Percentiles rank a stretch among this genome's conserved stretches.
Evolutionary conservation across 805 yeast species (phyloP).

Genomic region (Cyberlindnera xishuangbannaensis): DNA sequence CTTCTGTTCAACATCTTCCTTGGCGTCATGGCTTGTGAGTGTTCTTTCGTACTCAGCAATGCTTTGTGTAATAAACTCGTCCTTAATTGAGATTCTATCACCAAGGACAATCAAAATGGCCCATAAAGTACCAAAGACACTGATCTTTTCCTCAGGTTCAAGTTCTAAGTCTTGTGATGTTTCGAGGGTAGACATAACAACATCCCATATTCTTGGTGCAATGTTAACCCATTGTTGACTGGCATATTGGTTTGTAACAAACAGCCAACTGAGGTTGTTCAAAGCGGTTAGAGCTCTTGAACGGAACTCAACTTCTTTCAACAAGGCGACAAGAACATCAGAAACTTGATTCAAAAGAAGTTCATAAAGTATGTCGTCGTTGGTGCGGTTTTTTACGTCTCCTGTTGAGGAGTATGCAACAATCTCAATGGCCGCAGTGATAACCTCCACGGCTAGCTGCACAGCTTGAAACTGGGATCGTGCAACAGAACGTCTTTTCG

Average conservation of each 20-base stretch:
- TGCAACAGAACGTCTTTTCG: conserved; percentile 39
- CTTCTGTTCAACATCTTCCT: too few relatives aligned
- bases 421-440: conserved; percentile 68
- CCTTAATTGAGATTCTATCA: conserved; percentile 18
- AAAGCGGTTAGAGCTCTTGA: conserved; percentile 57
- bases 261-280: conserved; percentile 67
- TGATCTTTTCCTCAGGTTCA: conserved; percentile 28
- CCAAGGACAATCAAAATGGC: conserved; percentile 31
- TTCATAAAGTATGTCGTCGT: conserved; percentile 10
- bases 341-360: conserved; percentile 24
- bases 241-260: conserved; percentile 14
- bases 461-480: conserved; percentile 53
- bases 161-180: conserved; percentile 7
- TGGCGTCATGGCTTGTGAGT: conserved; percentile 9
- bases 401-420: conserved; percentile 26
- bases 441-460: conserved; percentile 68
- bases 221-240: conserved; percentile 13
- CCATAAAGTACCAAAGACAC: conserved; percentile 39
- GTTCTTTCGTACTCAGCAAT: conserved; percentile 20
- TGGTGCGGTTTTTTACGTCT: not conserved
- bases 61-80: conserved; percentile 23
- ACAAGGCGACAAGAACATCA: conserved; percentile 34
- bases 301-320: conserved; percentile 39
- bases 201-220: conserved; percentile 8
- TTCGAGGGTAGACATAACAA: conserved; percentile 11